Evolutionary conservation across 179 eudicot genomes (phyloP), one percentile per base, ranked within the genome.

Genomic region (Corrigiola litoralis): DNA sequence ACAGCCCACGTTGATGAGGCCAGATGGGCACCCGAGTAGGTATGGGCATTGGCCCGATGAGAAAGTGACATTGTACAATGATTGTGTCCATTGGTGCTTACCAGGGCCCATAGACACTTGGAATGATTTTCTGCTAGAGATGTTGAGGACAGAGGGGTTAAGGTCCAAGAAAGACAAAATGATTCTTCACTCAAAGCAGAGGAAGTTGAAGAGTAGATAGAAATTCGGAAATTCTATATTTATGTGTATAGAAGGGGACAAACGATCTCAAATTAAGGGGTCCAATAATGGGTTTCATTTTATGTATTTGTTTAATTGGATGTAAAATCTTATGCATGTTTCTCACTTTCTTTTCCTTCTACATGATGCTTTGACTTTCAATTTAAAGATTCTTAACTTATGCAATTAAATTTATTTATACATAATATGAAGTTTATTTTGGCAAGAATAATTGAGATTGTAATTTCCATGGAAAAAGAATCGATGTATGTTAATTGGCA

Each of bases 11-110:
- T 70, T 83, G 61, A 20, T 81, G 69, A 85, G 95, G 66, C 88
- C 87, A 2, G 95, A 88, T 63, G 95, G 95, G 18, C 95, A 87
- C 57, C 94, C 88, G 9, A 84, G 87, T 66, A 77, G 44, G 56
- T 88, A 76, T 47, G 92, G 92, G 5, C 85, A 84, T 61, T 71
- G 70, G 81, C 82, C 87, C 11, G 45, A 77, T 55, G 78, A 78
- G 8, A 82, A 87, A 46, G 86, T 82, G 57, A 65, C 82, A 5
- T 66, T 78, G 68, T 53, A 64, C 23, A 80, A 81, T 67, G 87
- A 85, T 57, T 84, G 86, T 80, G 84, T 84, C 14, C 89, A 84
- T 63, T 84, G 89, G 89, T 84, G 89, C 64, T 70, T 84, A 72
- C 89, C 89, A 42, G 89, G 89, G 7, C 84, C 89, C 13, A 80